These are phyloP conservation scores for Fusarium torreyae DNA, from an alignment of 2,329 filamentous ascomycete genomes.

Conservation along the genomic window DNA sequence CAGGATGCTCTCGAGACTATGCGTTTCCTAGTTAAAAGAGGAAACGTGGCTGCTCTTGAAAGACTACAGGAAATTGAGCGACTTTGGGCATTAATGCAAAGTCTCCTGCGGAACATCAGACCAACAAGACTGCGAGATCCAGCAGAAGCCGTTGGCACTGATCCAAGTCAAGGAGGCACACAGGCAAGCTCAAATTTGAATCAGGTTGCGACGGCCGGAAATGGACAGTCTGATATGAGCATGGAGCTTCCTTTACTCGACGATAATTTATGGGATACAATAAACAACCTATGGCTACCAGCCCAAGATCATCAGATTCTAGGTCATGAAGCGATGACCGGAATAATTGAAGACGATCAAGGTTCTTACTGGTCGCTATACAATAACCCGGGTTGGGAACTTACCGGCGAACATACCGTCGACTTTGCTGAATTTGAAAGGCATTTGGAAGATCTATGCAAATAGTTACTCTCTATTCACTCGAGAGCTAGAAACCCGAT, in stretches of 20 bases:
- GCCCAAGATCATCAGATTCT: neutral
- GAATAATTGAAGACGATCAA: neutral
- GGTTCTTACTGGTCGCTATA: neutral
- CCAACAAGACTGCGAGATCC: neutral
- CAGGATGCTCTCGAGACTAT: slow-evolving; percentile 33
- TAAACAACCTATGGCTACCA: neutral
- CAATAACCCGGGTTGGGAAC: neutral
- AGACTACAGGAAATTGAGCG: slow-evolving; percentile 13
- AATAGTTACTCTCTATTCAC: neutral
- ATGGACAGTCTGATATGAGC: neutral
- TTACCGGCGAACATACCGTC: neutral
- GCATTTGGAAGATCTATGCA: neutral
- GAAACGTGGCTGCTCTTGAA: slow-evolving; percentile 21
- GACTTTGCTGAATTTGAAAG: slow-evolving; percentile 8
- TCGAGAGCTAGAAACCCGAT: too few relatives aligned
- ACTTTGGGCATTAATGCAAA: neutral
- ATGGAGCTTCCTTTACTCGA: neutral
- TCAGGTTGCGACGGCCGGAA: neutral
- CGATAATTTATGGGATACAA: neutral
- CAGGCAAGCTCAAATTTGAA: neutral
- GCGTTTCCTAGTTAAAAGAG: slow-evolving; percentile 24
- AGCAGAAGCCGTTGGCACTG: too few relatives aligned
- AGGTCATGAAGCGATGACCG: neutral
- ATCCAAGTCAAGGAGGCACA: too few relatives aligned
- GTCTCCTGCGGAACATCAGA: neutral